A percentile compares a stretch with the other conserved stretches of the same genome.
These are phyloP conservation scores for Candida verbasci DNA, from an alignment of 805 yeast genomes.

Conservation along the genomic window DNA sequence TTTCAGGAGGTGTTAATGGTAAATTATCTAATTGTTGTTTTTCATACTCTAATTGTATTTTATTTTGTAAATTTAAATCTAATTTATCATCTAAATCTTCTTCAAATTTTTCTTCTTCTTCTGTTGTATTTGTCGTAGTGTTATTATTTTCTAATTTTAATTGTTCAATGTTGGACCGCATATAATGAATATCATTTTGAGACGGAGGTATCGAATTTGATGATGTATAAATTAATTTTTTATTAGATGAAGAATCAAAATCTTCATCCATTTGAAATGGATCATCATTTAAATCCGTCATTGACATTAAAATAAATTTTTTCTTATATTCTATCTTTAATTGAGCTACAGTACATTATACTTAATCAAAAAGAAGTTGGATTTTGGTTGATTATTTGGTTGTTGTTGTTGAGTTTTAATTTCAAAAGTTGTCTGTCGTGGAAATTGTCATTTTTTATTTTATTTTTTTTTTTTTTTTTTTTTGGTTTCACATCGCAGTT, in stretches of 20 bases:
- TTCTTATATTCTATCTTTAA: constrained; percentile 1
- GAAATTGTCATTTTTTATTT: too few species aligned
- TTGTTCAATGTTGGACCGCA: constrained; percentile 31
- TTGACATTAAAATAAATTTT: too few species aligned
- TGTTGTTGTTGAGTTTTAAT: too few species aligned
- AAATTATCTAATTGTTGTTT: constrained; percentile 5
- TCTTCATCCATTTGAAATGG: constrained; percentile 47
- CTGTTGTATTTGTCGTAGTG: constrained; percentile 19
- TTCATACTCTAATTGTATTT: constrained; percentile 16
- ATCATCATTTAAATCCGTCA: constrained; percentile 30
- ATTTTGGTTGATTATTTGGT: too few species aligned
- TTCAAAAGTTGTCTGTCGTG: too few species aligned
- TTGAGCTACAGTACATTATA: too few species aligned
- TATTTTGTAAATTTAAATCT: constrained; percentile 21
- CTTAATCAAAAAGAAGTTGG: too few species aligned
- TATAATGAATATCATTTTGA: constrained; percentile 14
- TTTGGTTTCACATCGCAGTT: too few species aligned
- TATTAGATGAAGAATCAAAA: constrained; percentile 11
- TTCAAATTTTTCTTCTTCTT: constrained; percentile 26
- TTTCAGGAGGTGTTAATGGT: constrained; percentile 72
- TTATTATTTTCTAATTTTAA: constrained; percentile 20
- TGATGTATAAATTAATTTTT: background rate
- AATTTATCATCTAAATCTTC: constrained; percentile 41
- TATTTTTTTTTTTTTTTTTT: too few species aligned
- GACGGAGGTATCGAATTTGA: background rate